Evolutionary conservation across 768 basidiomycete species (phyloP).

Genomic region (Panellus pusillus): DNA sequence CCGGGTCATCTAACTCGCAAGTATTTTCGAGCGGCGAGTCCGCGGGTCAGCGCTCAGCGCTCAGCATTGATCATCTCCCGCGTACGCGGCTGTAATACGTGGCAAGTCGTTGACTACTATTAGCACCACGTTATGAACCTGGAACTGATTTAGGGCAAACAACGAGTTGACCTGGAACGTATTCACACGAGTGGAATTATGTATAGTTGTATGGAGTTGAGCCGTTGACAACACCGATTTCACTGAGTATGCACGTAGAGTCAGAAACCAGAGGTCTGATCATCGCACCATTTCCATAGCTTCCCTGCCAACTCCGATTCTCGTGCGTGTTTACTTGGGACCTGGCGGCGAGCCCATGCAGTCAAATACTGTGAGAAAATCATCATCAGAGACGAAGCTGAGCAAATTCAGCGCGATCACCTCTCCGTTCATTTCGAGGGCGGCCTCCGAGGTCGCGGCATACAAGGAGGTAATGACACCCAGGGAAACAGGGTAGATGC

Average conservation of each 20-base stretch:
- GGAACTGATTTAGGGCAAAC: too few relatives aligned
- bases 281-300: constrained; percentile 30
- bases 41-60: too few relatives aligned
- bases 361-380: constrained; percentile 23
- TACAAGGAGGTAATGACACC: constrained; percentile 27
- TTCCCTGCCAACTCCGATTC: constrained; percentile 23
- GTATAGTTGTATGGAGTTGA: too few relatives aligned
- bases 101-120: too few relatives aligned
- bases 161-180: too few relatives aligned
- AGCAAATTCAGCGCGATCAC: constrained; percentile 4
- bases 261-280: constrained; percentile 21
- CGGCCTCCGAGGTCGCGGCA: constrained; percentile 28
- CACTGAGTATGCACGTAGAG: background rate
- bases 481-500: constrained; percentile 21
- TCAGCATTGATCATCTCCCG: too few relatives aligned
- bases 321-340: constrained; percentile 19
- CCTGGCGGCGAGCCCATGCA: constrained; percentile 27
- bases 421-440: constrained; percentile 26
- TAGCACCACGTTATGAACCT: too few relatives aligned
- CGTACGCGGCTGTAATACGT: too few relatives aligned
- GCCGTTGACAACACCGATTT: too few relatives aligned
- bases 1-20: too few relatives aligned
- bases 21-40: too few relatives aligned
- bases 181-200: too few relatives aligned
- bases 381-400: background rate